Base-by-base conservation (phyloP, 305 asterid species). In the Andrographis paniculata region DNA sequence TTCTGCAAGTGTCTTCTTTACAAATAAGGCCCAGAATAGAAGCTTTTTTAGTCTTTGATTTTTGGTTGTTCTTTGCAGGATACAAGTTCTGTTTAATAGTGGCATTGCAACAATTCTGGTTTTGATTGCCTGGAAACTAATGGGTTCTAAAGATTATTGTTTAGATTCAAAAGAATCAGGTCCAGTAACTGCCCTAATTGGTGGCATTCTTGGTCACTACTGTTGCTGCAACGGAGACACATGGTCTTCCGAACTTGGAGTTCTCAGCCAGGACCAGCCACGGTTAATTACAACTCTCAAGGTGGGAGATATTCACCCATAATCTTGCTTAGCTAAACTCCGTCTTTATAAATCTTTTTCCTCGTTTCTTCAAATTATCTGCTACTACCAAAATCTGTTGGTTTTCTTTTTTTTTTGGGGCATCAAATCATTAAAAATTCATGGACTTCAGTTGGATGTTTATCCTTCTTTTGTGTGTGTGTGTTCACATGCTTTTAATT, bases 191-290 rank as follows among this genome's bases (percentile, higher is more conserved):
- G 48, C 62, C 48, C 43, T 88, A 20, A 70, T 75, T 54, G 95
- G 95, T 55, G 94, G 87, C 23, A 63, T 88, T 52, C 69, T 88
- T 56, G 97, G 97, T 48, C 97, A 88, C 57, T 88, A 82, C 54
- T 79, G 97, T 62, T 88, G 97, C 76, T 77, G 80, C 66, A 88
- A 82, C 27, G 95, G 97, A 37, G 97, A 88, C 70, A 88, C 97
- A 0, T 88, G 97, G 97, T 88, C 97, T 1, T 88, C 97, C 11
- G 97, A 88, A 65, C 94, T 88, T 51, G 97, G 97, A 66, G 66
- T 88, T 65, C 88, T 88, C 41, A 88, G 97, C 36, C 65, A 77
- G 17, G 97, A 82, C 41, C 94, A 82, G 68, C 95, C 97, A 48
- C 78, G 77, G 13, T 46, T 88, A 22, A 74, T 88, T 50, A 88